Base-by-base conservation (phyloP, 1,284 basidiomycete genomes). In the Bondarzewia mesenterica region DNA sequence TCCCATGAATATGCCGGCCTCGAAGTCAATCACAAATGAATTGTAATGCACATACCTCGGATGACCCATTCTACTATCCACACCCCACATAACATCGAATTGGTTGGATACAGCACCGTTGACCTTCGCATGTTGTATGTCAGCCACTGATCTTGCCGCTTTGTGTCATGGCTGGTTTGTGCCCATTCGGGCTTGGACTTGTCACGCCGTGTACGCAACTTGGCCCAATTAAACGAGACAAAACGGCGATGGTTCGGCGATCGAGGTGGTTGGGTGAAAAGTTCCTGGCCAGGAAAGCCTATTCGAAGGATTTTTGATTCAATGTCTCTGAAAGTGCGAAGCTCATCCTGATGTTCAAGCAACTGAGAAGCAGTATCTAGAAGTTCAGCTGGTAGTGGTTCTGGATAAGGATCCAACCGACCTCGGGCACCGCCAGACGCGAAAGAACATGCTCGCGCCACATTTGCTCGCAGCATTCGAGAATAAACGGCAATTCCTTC, bases 161-260 rank as follows among this genome's bases (percentile, higher is more conserved):
- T 45, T 21, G 27, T 21, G 20, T 45, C 44, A 8, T 25, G 20
- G 20, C 27, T 45, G 44, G 15, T n/a, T 18, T 20, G 35, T 14
- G 44, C 44, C 44, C 44, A 45, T 10, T 45, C 44, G 14, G 44
- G 44, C 22, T 32, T 45, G 10, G 27, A 29, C 35, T 45, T 45
- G 29, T 45, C 35, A 15, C 44, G 27, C 14, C 44, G 44, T n/a
- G 44, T 45, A 20, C 44, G 44, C 6, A 27, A 18, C 22, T 45
- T 45, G 10, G 44, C 44, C 44, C 44, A 45, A 32, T 10, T 12
- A 18, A 45, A 37, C 25, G 44, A 29, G 29, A 45, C 27, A n/a
- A 29, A 45, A 16, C 44, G 44, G 3, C 44, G 44, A 27, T 45
- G 44, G 20, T 47, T 14, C 23, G 37, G 21, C 4, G 22, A 20